Conservation (phyloP, 768 basidiomycete species). For the Suillus occidentalis region DNA sequence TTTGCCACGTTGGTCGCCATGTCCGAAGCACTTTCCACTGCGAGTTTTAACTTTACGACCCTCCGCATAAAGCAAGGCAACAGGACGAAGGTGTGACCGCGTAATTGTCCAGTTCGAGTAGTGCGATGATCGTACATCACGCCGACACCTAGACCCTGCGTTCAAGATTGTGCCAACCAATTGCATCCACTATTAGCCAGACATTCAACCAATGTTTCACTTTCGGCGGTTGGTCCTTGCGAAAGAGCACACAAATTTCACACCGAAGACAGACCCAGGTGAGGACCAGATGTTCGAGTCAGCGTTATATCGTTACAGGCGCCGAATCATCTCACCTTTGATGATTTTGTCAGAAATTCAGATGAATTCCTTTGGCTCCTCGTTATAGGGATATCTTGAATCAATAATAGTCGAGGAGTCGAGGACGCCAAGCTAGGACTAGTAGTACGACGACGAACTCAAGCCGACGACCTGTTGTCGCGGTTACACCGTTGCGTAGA, state of each 20-base stretch:
- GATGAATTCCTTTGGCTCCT: constrained; percentile 14
- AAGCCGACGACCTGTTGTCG: neutral
- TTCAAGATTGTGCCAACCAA: neutral
- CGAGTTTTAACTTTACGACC: no score
- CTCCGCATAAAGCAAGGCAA: no score
- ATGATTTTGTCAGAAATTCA: constrained; percentile 20
- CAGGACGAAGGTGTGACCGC: no score
- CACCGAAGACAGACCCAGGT: neutral
- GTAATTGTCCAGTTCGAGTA: no score
- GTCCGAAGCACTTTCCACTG: no score
- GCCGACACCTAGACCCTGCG: no score
- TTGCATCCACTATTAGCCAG: neutral
- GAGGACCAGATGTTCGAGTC: constrained; percentile 7
- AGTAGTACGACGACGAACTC: neutral
- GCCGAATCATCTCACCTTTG: constrained; percentile 4
- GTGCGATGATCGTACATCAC: no score
- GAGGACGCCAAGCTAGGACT: constrained; percentile 22
- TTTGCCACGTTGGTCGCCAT: no score
- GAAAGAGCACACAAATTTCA: neutral
- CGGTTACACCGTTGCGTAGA: neutral
- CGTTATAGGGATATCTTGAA: constrained; percentile 5
- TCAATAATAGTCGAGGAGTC: constrained; percentile 29
- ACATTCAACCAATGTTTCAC: neutral
- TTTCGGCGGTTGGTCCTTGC: no score
- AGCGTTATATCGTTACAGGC: neutral